phyloP scores from a whole-genome alignment of 805 yeast genomes.

The Schizosaccharomyces japonicus region DNA sequence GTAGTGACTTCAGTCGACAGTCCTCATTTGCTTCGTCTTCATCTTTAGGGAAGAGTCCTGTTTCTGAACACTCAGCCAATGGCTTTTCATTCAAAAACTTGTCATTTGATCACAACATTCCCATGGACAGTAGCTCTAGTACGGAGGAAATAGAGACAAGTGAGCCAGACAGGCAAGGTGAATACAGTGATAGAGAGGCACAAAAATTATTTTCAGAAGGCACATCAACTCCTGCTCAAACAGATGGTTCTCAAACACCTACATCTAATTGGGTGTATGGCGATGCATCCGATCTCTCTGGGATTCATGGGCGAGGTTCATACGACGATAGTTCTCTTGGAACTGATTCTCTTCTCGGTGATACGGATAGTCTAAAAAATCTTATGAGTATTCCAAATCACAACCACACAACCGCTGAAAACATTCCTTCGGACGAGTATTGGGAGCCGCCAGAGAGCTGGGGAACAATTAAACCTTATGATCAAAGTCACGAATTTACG shows the following conservation, averaged over 20 bases:
- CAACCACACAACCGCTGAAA: neutral
- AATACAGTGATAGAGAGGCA: too few species aligned
- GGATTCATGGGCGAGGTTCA: neutral
- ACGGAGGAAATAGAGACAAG: too few species aligned
- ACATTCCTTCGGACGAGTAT: slow-evolving; percentile 2
- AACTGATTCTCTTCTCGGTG: neutral
- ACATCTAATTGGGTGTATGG: neutral
- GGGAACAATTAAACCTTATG: slow-evolving; percentile 5
- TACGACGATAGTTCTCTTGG: neutral
- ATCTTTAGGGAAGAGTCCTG: too few species aligned
- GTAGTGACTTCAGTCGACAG: too few species aligned
- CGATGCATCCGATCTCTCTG: neutral
- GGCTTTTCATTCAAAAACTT: too few species aligned
- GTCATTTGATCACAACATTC: too few species aligned
- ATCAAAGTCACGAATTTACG: neutral
- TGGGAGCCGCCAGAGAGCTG: slow-evolving; percentile 1
- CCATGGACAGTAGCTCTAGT: too few species aligned
- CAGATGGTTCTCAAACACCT: neutral
- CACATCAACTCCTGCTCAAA: too few species aligned
- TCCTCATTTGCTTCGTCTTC: too few species aligned
- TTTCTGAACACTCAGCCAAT: too few species aligned
- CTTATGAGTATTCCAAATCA: neutral
- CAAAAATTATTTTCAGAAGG: too few species aligned
- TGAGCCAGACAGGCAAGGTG: too few species aligned
- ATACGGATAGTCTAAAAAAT: neutral